Evolutionary conservation across 345 rosid species (phyloP).

Genomic region (Pistacia vera): DNA sequence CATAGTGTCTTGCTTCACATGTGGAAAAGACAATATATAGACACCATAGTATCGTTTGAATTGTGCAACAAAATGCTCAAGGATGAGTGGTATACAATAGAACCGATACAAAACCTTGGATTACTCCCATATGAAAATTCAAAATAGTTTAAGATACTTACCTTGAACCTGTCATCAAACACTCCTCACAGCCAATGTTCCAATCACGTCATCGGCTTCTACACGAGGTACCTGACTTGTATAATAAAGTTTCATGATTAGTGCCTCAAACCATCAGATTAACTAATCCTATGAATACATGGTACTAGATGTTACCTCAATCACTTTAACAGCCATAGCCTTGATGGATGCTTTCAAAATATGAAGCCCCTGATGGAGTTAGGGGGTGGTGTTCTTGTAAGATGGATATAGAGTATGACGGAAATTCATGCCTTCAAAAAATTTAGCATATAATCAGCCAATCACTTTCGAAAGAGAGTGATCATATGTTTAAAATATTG

Average conservation of each 20-base stretch:
- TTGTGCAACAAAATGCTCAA: too few relatives aligned
- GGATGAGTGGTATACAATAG: too few relatives aligned
- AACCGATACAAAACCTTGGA: too few relatives aligned
- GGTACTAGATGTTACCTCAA: conserved; percentile 65
- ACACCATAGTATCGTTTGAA: not conserved
- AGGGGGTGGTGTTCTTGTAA: conserved; percentile 93
- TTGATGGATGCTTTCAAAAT: conserved; percentile 93
- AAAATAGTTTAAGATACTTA: conserved; percentile 19
- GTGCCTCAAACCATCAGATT: conserved; percentile 22
- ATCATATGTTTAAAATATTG: not conserved
- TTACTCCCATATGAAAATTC: too few relatives aligned
- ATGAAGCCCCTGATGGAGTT: conserved; percentile 92
- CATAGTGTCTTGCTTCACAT: not conserved
- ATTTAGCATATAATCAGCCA: conserved; percentile 13
- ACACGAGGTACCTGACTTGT: conserved; percentile 90
- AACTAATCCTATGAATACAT: conserved; percentile 13
- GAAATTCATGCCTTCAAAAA: conserved; percentile 70
- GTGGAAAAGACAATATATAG: not conserved
- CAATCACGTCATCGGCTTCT: conserved; percentile 99
- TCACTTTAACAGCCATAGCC: conserved; percentile 92
- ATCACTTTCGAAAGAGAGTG: not conserved
- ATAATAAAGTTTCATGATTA: conserved; percentile 29
- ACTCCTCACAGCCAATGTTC: conserved; percentile 88
- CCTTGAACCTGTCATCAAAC: conserved; percentile 81
- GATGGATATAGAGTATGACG: conserved; percentile 85